A percentile compares a stretch with the other conserved stretches of the same genome.
Conservation (phyloP, 2,329 filamentous ascomycete species). For the Colletotrichum salicis region DNA sequence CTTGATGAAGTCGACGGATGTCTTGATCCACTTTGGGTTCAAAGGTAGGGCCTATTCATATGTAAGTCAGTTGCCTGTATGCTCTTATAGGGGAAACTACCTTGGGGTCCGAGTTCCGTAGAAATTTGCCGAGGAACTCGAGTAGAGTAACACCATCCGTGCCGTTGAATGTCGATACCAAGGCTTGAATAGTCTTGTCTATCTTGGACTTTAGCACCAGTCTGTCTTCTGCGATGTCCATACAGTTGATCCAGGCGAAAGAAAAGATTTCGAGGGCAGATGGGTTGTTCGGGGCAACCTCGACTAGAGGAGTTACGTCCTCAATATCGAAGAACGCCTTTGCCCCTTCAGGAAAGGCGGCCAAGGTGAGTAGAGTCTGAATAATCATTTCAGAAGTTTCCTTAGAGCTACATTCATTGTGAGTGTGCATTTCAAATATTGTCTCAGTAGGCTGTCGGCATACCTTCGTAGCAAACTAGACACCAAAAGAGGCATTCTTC, state of each 20-base stretch:
- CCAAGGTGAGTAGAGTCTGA: slow-evolving; percentile 67
- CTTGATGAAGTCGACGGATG: slow-evolving; percentile 59
- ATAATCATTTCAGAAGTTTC: slow-evolving; percentile 65
- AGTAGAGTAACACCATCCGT: slow-evolving; percentile 71
- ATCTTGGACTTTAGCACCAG: slow-evolving; percentile 52
- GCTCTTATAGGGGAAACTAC: slow-evolving; percentile 48
- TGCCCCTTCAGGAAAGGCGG: slow-evolving; percentile 63
- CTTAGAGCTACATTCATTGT: slow-evolving; percentile 52
- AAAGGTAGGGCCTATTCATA: slow-evolving; percentile 55
- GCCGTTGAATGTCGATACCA: slow-evolving; percentile 65
- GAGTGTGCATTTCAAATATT: not conserved
- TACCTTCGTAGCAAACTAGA: slow-evolving; percentile 65
- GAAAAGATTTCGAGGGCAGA: slow-evolving; percentile 66
- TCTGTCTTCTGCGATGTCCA: slow-evolving; percentile 46
- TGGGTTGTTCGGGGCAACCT: slow-evolving; percentile 65
- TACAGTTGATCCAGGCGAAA: slow-evolving; percentile 66
- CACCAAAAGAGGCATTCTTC: slow-evolving; percentile 64
- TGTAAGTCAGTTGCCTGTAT: slow-evolving; percentile 34
- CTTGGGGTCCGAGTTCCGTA: slow-evolving; percentile 59
- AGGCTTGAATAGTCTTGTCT: slow-evolving; percentile 56
- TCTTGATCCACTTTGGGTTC: slow-evolving; percentile 64
- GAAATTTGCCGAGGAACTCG: slow-evolving; percentile 63
- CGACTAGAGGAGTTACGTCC: slow-evolving; percentile 65
- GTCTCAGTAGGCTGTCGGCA: not conserved
- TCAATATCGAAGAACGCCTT: slow-evolving; percentile 57